Evolutionary conservation across 768 basidiomycete species (phyloP).

Genomic region (Mycena crocata): DNA sequence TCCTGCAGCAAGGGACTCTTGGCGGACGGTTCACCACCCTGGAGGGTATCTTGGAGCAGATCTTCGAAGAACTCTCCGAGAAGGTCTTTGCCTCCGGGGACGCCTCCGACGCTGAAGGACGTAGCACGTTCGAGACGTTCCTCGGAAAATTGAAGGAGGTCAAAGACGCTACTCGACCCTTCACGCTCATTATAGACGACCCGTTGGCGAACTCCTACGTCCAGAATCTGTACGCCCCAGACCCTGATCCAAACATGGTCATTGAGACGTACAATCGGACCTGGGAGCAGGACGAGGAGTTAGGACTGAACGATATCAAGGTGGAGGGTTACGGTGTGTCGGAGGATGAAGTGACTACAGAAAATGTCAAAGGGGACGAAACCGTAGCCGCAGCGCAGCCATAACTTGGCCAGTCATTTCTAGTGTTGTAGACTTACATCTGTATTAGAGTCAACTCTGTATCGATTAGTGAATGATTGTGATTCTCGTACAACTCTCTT

Average conservation of each 20-base stretch:
- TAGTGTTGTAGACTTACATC: neutral
- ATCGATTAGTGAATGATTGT: slow-evolving; percentile 16
- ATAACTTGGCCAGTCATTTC: neutral
- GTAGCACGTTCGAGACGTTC: slow-evolving; percentile 79
- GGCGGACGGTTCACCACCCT: slow-evolving; percentile 98
- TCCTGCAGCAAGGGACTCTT: slow-evolving; percentile 91
- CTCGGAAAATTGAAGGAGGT: slow-evolving; percentile 81
- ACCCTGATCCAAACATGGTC: slow-evolving; percentile 94
- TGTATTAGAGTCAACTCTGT: slow-evolving; percentile 24
- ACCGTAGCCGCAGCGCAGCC: neutral
- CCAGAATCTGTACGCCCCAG: slow-evolving; percentile 97
- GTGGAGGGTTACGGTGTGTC: slow-evolving; percentile 76
- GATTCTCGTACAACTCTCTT: no score
- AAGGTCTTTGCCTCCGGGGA: slow-evolving; percentile 87
- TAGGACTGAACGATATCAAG: slow-evolving; percentile 92
- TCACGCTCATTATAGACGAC: slow-evolving; percentile 95
- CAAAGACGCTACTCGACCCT: slow-evolving; percentile 81
- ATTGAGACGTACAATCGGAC: slow-evolving; percentile 86
- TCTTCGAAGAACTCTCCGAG: slow-evolving; percentile 93
- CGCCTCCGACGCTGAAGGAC: slow-evolving; percentile 60
- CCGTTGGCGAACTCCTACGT: slow-evolving; percentile 96
- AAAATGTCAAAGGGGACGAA: neutral
- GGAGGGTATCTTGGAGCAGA: slow-evolving; percentile 93
- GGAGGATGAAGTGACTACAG: slow-evolving; percentile 26
- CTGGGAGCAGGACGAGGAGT: slow-evolving; percentile 93